These are phyloP conservation scores for Arxiozyma telluris DNA, from an alignment of 1,139 yeast genomes.

Conservation along the genomic window DNA sequence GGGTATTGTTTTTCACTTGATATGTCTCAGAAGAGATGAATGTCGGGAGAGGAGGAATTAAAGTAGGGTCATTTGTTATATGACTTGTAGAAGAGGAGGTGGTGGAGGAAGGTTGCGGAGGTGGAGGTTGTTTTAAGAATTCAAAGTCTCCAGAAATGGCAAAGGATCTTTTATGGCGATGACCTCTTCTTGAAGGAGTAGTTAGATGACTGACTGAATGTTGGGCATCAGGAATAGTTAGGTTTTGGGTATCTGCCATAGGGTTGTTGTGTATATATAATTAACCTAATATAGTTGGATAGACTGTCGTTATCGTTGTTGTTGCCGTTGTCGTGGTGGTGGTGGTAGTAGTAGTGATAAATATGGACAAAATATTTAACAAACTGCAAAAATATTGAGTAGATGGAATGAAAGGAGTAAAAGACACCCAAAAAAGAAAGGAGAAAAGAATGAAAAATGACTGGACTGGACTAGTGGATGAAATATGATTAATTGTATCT, in stretches of 20 bases:
- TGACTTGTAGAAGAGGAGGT: not conserved
- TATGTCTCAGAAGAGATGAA: slow-evolving; percentile 4
- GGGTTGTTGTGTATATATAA: not conserved
- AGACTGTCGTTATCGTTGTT: too few relatives aligned
- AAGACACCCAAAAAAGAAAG: not conserved
- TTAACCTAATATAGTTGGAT: too few relatives aligned
- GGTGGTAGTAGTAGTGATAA: too few relatives aligned
- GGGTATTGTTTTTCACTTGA: not conserved
- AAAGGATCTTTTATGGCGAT: slow-evolving; percentile 60
- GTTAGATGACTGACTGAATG: slow-evolving; percentile 3
- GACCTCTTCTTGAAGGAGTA: slow-evolving; percentile 36
- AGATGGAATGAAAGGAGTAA: not conserved
- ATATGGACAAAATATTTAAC: too few relatives aligned
- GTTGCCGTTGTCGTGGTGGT: too few relatives aligned
- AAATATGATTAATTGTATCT: too few relatives aligned
- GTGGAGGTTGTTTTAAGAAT: slow-evolving; percentile 15
- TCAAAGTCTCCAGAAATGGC: slow-evolving; percentile 72
- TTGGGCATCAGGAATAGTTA: slow-evolving; percentile 7
- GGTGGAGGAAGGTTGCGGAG: not conserved
- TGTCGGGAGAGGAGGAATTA: slow-evolving; percentile 6
- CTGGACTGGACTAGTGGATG: not conserved
- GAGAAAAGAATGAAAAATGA: too few relatives aligned
- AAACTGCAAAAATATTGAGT: not conserved
- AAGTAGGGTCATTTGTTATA: not conserved
- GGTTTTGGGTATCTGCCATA: slow-evolving; percentile 11